These are phyloP conservation scores for Mortierella sp. DNA, from an alignment of 371 early-diverging fungal genomes.

Conservation along the genomic window DNA sequence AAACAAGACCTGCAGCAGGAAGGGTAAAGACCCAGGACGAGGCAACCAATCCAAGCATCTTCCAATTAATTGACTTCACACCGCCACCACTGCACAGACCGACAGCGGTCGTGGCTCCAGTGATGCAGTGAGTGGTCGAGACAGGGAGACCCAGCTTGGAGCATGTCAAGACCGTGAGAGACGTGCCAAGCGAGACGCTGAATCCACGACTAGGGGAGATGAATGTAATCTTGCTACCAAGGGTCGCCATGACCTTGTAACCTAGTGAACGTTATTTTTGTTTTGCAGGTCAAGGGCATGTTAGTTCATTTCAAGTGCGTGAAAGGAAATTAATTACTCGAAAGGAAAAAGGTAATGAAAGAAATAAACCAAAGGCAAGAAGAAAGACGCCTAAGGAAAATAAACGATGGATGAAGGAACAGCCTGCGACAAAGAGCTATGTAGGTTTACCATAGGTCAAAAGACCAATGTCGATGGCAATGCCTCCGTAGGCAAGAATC, in stretches of 20 bases:
- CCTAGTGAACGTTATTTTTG: neutral
- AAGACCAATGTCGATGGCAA: slow-evolving; percentile 86
- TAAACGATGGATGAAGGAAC: too few relatives aligned
- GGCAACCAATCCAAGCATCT: slow-evolving; percentile 76
- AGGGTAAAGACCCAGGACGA: slow-evolving; percentile 88
- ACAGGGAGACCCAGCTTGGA: slow-evolving; percentile 87
- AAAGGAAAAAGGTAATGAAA: too few relatives aligned
- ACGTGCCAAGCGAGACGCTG: slow-evolving; percentile 85
- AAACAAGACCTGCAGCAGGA: slow-evolving; percentile 80
- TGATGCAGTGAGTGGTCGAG: slow-evolving; percentile 92
- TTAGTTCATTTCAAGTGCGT: neutral
- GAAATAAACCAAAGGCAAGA: too few relatives aligned
- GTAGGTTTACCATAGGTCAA: slow-evolving; percentile 66
- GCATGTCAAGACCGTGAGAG: slow-evolving; percentile 88
- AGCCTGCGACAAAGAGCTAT: neutral
- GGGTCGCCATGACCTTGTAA: slow-evolving; percentile 79
- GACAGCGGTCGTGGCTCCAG: slow-evolving; percentile 86
- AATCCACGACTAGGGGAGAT: slow-evolving; percentile 91
- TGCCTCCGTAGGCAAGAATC: slow-evolving; percentile 65
- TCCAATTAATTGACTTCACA: slow-evolving; percentile 86
- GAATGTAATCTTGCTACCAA: slow-evolving; percentile 91
- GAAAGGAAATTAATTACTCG: neutral
- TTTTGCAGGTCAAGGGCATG: neutral
- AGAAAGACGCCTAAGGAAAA: too few relatives aligned
- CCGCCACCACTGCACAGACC: slow-evolving; percentile 87